phyloP scores from a whole-genome alignment of 139 green algal species.

The Chlorella sp. region DNA sequence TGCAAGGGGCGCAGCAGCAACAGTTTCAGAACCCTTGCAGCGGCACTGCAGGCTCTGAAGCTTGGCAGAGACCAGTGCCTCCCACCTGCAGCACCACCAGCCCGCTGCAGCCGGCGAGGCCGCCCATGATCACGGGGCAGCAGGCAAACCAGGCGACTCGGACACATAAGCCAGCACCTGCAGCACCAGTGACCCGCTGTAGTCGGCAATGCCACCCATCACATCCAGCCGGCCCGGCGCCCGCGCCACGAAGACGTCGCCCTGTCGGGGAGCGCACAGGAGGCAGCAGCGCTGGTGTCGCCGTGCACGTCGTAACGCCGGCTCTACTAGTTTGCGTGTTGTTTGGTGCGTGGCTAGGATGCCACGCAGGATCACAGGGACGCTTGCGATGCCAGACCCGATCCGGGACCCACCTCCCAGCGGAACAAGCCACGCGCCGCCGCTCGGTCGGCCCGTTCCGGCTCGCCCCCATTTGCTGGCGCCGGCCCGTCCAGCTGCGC shows the following conservation, averaged over 20 bases:
- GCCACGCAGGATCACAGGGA: no score
- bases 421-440: constrained; percentile 68
- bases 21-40: neutral
- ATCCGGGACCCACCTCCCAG: constrained; percentile 36
- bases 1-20: neutral
- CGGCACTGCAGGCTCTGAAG: no score
- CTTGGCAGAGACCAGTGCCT: no score
- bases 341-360: no score
- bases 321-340: no score
- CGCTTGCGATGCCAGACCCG: neutral
- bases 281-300: no score
- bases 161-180: no score
- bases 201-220: constrained; percentile 98
- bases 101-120: constrained; percentile 96
- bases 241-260: constrained; percentile 62
- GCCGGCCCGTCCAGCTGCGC: constrained; percentile 27
- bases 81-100: constrained; percentile 91
- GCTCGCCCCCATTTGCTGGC: neutral
- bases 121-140: no score
- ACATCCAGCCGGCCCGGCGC: constrained; percentile 95
- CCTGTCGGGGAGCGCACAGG: neutral
- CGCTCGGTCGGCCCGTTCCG: constrained; percentile 50
- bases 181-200: constrained; percentile 90
- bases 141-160: no score
- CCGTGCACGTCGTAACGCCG: no score